Evolutionary conservation across 176 grass and related monocot genomes (phyloP).

Genomic region (Triticum timopheevii): DNA sequence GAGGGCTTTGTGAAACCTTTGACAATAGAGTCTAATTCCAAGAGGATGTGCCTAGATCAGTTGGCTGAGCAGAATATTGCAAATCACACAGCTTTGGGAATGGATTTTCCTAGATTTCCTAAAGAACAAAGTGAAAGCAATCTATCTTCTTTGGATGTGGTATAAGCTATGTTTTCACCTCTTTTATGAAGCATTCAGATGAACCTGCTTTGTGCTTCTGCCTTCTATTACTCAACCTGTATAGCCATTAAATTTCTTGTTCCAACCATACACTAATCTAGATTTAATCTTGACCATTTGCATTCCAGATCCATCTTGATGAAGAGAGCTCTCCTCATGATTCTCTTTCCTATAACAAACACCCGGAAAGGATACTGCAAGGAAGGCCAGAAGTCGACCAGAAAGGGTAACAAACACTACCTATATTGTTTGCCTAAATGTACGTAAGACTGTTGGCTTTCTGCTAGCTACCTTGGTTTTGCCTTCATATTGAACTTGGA

Average conservation of each 20-base stretch:
- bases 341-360: conserved; percentile 29
- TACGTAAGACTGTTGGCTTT: not conserved
- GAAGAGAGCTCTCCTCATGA: conserved; percentile 1
- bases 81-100: conserved; percentile 32
- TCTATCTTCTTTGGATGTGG: conserved; percentile 33
- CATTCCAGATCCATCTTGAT: conserved; percentile 49
- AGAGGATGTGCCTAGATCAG: conserved; percentile 25
- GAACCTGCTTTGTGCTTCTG: conserved; percentile 22
- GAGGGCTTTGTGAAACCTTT: conserved; percentile 55
- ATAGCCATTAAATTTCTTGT: conserved; percentile 15
- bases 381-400: conserved; percentile 39
- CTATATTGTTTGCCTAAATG: conserved; percentile 12
- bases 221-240: not conserved
- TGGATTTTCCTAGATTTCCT: conserved; percentile 20
- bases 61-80: conserved; percentile 31
- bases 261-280: not conserved
- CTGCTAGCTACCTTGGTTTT: conserved; percentile 5
- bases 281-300: conserved; percentile 29
- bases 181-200: conserved; percentile 1
- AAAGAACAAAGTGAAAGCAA: conserved; percentile 23
- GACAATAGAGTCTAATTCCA: conserved; percentile 44
- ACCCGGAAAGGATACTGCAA: conserved; percentile 34
- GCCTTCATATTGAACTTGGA: not conserved
- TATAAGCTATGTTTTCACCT: conserved; percentile 18
- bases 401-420: conserved; percentile 37